Evolutionary conservation across 139 green algal genomes (phyloP).

Genomic region (Coelastrella sp.): DNA sequence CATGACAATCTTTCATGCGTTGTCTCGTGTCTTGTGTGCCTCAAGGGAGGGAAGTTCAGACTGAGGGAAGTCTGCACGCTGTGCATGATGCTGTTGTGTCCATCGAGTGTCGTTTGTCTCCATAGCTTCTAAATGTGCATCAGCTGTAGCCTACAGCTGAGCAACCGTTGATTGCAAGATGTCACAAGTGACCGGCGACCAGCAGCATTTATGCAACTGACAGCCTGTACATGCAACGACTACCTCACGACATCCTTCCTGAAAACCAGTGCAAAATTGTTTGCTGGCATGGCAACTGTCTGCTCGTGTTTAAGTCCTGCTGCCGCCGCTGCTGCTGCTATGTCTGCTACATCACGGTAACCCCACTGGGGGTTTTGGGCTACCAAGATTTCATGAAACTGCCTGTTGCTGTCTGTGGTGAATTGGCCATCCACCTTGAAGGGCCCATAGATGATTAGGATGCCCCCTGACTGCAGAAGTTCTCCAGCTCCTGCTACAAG

Average conservation of each 20-base stretch:
- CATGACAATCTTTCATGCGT: no score
- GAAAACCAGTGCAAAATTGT: slow-evolving; percentile 32
- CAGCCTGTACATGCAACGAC: background rate
- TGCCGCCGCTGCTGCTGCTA: background rate
- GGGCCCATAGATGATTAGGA: slow-evolving; percentile 37
- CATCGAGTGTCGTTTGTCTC: no score
- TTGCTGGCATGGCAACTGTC: slow-evolving; percentile 16
- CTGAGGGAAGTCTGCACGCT: no score
- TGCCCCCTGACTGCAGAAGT: slow-evolving; percentile 9
- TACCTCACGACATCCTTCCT: background rate
- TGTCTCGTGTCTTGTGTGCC: no score
- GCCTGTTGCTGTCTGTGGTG: slow-evolving; percentile 26
- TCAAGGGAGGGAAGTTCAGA: no score
- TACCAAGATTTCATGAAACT: slow-evolving; percentile 18
- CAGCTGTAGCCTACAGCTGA: no score
- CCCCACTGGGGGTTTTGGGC: slow-evolving; percentile 32
- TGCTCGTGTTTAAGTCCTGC: slow-evolving; percentile 18
- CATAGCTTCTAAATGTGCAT: no score
- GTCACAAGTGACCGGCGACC: background rate
- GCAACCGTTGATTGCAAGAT: background rate
- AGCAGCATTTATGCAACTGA: background rate
- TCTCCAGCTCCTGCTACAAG: slow-evolving; percentile 11
- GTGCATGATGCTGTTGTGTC: no score
- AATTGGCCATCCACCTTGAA: slow-evolving; percentile 29
- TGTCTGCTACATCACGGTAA: slow-evolving; percentile 21